Conservation (phyloP, 352 stramenopile genomes). For the Phytophthora vignae region DNA sequence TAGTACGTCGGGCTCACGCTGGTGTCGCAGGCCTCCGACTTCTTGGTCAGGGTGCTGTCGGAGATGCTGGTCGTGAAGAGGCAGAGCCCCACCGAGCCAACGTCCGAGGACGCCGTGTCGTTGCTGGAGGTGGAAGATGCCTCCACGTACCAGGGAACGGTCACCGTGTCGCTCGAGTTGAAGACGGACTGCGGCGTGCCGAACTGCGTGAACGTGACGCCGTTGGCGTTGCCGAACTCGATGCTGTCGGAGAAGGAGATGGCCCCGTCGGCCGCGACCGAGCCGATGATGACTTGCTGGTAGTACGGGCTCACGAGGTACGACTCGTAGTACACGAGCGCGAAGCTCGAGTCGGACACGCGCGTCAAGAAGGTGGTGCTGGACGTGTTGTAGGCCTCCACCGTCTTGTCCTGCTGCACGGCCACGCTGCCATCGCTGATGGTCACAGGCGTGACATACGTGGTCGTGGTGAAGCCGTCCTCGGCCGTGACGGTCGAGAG, state of each 20-base stretch:
- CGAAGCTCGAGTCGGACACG: conserved; percentile 72
- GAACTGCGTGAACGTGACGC: conserved; percentile 51
- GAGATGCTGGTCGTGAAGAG: conserved; percentile 57
- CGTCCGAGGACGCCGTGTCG: conserved; percentile 2
- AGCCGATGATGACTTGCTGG: conserved; percentile 68
- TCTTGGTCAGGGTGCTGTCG: conserved; percentile 31
- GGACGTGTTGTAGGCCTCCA: conserved; percentile 65
- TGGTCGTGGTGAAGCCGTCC: conserved; percentile 48
- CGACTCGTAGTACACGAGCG: conserved; percentile 72
- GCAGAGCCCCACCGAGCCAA: conserved; percentile 62
- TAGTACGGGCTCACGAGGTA: conserved; percentile 61
- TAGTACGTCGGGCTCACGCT: conserved; percentile 74
- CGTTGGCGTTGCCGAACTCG: conserved; percentile 65
- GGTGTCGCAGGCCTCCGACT: conserved; percentile 56
- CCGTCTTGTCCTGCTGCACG: conserved; percentile 52
- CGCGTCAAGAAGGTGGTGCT: conserved; percentile 73
- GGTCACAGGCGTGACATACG: conserved; percentile 55
- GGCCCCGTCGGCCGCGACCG: conserved; percentile 51
- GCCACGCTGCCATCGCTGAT: conserved; percentile 54
- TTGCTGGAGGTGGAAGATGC: conserved; percentile 22
- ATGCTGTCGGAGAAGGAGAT: conserved; percentile 67
- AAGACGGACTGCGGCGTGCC: conserved; percentile 70
- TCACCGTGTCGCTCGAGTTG: conserved; percentile 67
- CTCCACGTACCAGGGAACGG: conserved; percentile 76
- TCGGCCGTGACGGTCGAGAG: conserved; percentile 57